Conservation (phyloP, 148 eudicot species). For the Heliosperma pusillum region DNA sequence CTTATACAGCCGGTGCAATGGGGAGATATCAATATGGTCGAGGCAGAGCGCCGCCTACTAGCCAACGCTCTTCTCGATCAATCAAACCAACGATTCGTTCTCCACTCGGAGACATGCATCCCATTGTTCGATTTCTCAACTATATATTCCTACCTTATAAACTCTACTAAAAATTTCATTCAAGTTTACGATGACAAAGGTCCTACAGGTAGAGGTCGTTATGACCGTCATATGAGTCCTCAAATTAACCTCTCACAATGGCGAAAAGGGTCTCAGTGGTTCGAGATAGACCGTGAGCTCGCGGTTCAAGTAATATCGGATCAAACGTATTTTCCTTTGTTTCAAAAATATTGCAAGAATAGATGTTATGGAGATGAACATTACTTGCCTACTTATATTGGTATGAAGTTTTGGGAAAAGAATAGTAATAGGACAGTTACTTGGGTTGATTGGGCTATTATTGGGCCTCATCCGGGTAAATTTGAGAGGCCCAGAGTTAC, state of each 20-base stretch:
- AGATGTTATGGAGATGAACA: constrained; percentile 70
- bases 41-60: constrained; percentile 66
- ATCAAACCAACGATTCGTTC: constrained; percentile 65
- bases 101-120: constrained; percentile 70
- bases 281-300: constrained; percentile 48
- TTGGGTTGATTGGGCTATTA: constrained; percentile 65
- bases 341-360: constrained; percentile 36
- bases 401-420: constrained; percentile 28
- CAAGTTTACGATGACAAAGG: constrained; percentile 47
- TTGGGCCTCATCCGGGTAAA: constrained; percentile 58
- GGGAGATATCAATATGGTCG: constrained; percentile 58
- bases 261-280: constrained; percentile 83
- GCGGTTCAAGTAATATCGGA: constrained; percentile 54
- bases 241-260: constrained; percentile 40
- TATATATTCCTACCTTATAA: constrained; percentile 50
- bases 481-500: constrained; percentile 29
- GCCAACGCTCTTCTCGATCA: constrained; percentile 66
- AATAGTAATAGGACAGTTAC: constrained; percentile 51
- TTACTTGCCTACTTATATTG: constrained; percentile 57
- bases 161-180: constrained; percentile 44
- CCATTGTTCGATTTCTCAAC: constrained; percentile 60
- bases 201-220: constrained; percentile 53
- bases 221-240: constrained; percentile 43
- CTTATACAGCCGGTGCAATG: constrained; percentile 32
- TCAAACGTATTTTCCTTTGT: constrained; percentile 37